A percentile compares a stretch with the other conserved stretches of the same genome.
These are phyloP conservation scores for Cercospora janseana DNA, from an alignment of 2,329 filamentous ascomycete genomes.

Conservation along the genomic window DNA sequence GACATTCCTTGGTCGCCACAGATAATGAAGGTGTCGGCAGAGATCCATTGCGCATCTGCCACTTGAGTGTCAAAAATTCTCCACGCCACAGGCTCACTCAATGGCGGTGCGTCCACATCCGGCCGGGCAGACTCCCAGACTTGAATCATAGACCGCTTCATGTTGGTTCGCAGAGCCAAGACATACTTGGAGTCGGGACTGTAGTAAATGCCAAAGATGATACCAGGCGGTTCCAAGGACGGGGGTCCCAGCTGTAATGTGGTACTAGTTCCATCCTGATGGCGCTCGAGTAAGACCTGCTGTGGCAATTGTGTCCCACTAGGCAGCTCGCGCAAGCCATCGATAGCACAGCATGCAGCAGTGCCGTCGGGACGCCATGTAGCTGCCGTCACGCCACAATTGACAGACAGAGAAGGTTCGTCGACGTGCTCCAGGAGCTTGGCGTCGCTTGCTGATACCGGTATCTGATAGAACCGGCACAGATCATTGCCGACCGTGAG, in stretches of 20 bases:
- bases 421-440: constrained; percentile 30
- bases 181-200: constrained; percentile 34
- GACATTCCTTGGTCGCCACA: constrained; percentile 40
- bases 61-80: constrained; percentile 44
- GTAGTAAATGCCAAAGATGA: constrained; percentile 35
- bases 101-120: constrained; percentile 13
- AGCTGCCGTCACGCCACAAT: constrained; percentile 34
- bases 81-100: constrained; percentile 42
- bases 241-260: constrained; percentile 25
- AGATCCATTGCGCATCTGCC: constrained; percentile 47
- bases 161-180: constrained; percentile 33
- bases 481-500: constrained; percentile 37
- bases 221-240: constrained; percentile 31
- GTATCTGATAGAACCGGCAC: constrained; percentile 38
- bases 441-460: constrained; percentile 25
- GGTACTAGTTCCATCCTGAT: constrained; percentile 25
- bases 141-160: constrained; percentile 35
- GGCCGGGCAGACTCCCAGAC: constrained; percentile 27
- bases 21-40: constrained; percentile 45
- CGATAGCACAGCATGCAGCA: constrained; percentile 34
- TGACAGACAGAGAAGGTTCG: constrained; percentile 29
- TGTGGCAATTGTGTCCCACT: constrained; percentile 23
- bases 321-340: constrained; percentile 24
- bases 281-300: constrained; percentile 33
- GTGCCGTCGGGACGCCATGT: constrained; percentile 39